phyloP scores from a whole-genome alignment of 345 rosid species.

The Dimocarpus longan region DNA sequence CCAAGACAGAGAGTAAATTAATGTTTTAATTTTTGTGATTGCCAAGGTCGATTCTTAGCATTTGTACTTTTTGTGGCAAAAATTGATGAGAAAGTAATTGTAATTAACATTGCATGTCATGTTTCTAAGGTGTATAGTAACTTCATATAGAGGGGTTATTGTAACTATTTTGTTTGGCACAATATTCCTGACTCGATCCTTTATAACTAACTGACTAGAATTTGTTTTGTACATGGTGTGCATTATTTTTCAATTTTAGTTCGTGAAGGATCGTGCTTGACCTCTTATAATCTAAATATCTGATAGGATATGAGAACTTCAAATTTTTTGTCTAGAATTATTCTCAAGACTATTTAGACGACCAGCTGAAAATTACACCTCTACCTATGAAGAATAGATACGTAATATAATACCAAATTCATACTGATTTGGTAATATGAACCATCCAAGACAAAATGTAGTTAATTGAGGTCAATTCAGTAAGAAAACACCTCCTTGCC shows the following conservation, averaged over 20 bases:
- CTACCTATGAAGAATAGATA: neutral
- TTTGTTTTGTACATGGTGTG: neutral
- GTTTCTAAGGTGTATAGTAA: neutral
- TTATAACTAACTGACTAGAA: neutral
- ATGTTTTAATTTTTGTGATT: neutral
- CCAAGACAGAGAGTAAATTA: neutral
- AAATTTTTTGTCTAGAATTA: neutral
- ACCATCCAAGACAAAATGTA: neutral
- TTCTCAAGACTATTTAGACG: neutral
- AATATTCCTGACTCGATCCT: neutral
- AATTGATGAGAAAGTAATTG: neutral
- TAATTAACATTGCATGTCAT: neutral
- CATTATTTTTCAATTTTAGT: neutral
- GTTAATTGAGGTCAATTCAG: neutral
- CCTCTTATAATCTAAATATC: neutral
- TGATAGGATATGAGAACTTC: neutral
- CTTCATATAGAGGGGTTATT: neutral
- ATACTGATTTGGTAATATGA: neutral
- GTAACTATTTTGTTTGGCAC: neutral
- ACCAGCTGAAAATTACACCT: neutral
- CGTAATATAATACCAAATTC: neutral
- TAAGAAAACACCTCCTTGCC: neutral
- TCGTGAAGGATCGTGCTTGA: neutral
- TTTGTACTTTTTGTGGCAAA: neutral
- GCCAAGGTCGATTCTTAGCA: neutral